Conservation (phyloP, 768 basidiomycete species). For the Naganishia vishniacii region DNA sequence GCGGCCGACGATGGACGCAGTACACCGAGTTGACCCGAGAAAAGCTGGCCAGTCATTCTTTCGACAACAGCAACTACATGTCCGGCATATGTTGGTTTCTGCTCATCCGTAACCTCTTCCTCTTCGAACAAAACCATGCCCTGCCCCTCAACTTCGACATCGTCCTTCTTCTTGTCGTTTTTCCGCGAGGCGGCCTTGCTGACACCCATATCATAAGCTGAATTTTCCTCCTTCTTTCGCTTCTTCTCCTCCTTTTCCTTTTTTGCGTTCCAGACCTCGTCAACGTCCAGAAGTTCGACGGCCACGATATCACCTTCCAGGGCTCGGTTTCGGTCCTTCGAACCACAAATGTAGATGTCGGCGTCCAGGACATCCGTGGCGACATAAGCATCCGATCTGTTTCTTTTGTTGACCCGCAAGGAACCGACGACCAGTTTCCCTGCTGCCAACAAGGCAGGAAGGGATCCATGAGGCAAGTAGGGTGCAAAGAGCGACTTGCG, state of each 20-base stretch:
- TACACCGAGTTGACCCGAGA: constrained; percentile 92
- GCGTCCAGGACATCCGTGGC: constrained; percentile 96
- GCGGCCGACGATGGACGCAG: constrained; percentile 92
- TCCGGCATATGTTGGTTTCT: constrained; percentile 96
- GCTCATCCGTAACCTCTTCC: constrained; percentile 97
- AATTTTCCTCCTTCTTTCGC: constrained; percentile 98
- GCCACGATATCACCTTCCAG: constrained; percentile 96
- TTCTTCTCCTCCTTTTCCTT: constrained; percentile 99
- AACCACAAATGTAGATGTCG: constrained; percentile 98
- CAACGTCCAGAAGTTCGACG: constrained; percentile 93
- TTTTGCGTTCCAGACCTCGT: constrained; percentile 90
- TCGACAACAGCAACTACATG: constrained; percentile 99
- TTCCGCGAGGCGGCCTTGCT: constrained; percentile 54
- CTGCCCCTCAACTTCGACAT: constrained; percentile 98
- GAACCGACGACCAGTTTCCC: constrained; percentile 98
- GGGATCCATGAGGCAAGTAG: constrained; percentile 93
- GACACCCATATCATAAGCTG: constrained; percentile 77
- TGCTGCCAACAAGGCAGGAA: constrained; percentile 90
- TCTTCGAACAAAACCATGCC: constrained; percentile 94
- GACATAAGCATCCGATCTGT: constrained; percentile 96
- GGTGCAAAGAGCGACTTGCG: constrained; percentile 98
- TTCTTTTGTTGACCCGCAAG: constrained; percentile 93
- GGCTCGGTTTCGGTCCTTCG: constrained; percentile 96
- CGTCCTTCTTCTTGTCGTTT: constrained; percentile 99
- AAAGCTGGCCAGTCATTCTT: constrained; percentile 96